Evolutionary conservation across 805 yeast species (phyloP).

Genomic region (Blastobotrys americana): DNA sequence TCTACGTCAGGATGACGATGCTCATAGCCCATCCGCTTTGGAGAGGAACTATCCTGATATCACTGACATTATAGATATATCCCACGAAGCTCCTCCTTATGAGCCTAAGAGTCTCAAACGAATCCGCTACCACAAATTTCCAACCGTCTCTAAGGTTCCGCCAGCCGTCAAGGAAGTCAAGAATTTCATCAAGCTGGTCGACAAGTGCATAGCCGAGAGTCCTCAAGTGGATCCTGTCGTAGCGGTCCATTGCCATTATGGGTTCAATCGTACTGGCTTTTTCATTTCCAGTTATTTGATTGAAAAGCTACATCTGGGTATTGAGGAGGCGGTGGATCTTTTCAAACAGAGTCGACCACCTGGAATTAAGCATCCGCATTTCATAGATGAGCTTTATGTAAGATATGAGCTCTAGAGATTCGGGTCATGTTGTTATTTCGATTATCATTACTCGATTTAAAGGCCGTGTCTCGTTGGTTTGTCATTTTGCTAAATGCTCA

Average conservation of each 20-base stretch:
- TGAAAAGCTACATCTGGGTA: slow-evolving; percentile 52
- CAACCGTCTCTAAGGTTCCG: slow-evolving; percentile 71
- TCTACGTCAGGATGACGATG: slow-evolving; percentile 52
- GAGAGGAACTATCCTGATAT: slow-evolving; percentile 48
- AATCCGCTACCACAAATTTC: slow-evolving; percentile 59
- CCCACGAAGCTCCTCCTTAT: slow-evolving; percentile 59
- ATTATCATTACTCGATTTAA: too few relatives aligned
- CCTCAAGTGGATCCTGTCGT: slow-evolving; percentile 34
- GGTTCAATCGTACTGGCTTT: slow-evolving; percentile 73
- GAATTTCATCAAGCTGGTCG: slow-evolving; percentile 47
- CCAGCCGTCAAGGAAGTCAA: slow-evolving; percentile 57
- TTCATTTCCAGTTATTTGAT: slow-evolving; percentile 62
- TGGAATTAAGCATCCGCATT: slow-evolving; percentile 72
- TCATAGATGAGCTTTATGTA: slow-evolving; percentile 62
- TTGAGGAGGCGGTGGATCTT: slow-evolving; percentile 55
- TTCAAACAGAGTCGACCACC: slow-evolving; percentile 54
- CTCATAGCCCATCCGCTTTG: slow-evolving; percentile 51
- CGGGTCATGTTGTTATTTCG: too few relatives aligned
- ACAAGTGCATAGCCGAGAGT: slow-evolving; percentile 35
- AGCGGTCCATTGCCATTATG: slow-evolving; percentile 76
- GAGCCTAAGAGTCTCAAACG: slow-evolving; percentile 49
- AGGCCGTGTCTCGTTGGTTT: too few relatives aligned
- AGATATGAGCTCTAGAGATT: slow-evolving; percentile 45
- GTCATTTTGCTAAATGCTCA: too few relatives aligned
- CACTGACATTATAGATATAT: slow-evolving; percentile 58